Percentiles rank a stretch among this genome's conserved stretches.
Conservation (phyloP, 768 basidiomycete species). For the Tylopilus subfusipes region DNA sequence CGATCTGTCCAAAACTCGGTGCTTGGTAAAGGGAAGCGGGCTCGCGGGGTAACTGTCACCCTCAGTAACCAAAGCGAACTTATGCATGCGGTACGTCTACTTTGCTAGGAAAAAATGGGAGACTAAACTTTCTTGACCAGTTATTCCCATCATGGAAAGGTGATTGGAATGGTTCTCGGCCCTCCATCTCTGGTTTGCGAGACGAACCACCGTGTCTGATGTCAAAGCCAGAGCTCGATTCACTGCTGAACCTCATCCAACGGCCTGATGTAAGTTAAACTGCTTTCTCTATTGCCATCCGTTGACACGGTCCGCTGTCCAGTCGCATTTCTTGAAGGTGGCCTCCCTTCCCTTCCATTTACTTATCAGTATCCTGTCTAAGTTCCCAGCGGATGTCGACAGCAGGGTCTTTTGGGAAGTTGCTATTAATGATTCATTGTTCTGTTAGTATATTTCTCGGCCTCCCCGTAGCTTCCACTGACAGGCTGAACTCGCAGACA, state of each 20-base stretch:
- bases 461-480: neutral
- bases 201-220: constrained; percentile 60
- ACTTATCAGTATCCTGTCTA: constrained; percentile 69
- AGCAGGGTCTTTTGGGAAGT: constrained; percentile 74
- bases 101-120: neutral
- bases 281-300: neutral
- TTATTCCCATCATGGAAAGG: constrained; percentile 82
- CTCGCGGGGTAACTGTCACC: constrained; percentile 81
- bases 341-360: constrained; percentile 78
- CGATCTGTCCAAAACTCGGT: constrained; percentile 52
- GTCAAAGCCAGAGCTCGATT: constrained; percentile 62
- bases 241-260: constrained; percentile 65
- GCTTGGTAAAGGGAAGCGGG: constrained; percentile 72
- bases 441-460: constrained; percentile 45
- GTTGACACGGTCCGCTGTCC: constrained; percentile 13
- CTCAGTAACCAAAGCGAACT: constrained; percentile 76
- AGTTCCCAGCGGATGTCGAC: constrained; percentile 75
- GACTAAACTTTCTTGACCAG: constrained; percentile 33
- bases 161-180: constrained; percentile 62
- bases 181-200: constrained; percentile 63
- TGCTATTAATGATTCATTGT: constrained; percentile 59
- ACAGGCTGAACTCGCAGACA: constrained; percentile 24
- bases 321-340: constrained; percentile 88
- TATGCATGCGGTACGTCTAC: constrained; percentile 61
- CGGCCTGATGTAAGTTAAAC: constrained; percentile 63